phyloP scores from a whole-genome alignment of 139 green algal species.

The Microglena sp. region DNA sequence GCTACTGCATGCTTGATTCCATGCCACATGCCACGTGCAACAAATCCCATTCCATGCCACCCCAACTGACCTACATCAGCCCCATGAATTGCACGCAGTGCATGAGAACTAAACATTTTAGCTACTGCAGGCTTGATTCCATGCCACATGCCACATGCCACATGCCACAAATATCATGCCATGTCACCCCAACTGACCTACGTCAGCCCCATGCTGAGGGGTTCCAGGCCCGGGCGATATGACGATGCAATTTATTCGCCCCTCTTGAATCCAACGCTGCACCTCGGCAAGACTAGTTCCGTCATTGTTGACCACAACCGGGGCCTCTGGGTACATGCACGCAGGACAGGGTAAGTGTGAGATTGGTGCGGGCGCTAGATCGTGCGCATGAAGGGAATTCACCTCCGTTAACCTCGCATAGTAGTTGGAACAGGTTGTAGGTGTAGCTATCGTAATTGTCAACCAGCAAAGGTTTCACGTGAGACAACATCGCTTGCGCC shows the following conservation, averaged over 20 bases:
- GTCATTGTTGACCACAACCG: constrained; percentile 79
- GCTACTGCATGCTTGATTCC: too few relatives aligned
- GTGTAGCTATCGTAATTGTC: constrained; percentile 99
- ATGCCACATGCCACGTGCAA: too few relatives aligned
- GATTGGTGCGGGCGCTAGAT: background rate
- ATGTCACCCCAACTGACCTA: constrained; percentile 38
- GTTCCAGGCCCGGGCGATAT: constrained; percentile 92
- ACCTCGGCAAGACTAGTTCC: constrained; percentile 28
- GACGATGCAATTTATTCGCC: constrained; percentile 73
- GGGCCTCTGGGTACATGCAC: constrained; percentile 34
- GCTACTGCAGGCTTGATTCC: too few relatives aligned
- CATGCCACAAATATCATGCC: background rate
- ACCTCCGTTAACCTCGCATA: constrained; percentile 75
- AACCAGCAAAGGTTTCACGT: constrained; percentile 83
- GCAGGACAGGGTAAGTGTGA: background rate
- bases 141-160: background rate
- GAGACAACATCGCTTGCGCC: too few relatives aligned
- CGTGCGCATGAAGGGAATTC: too few relatives aligned
- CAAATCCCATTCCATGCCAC: too few relatives aligned
- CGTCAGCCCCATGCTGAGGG: constrained; percentile 52
- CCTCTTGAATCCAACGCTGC: constrained; percentile 23
- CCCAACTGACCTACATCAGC: too few relatives aligned
- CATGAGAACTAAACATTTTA: too few relatives aligned
- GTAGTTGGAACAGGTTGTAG: constrained; percentile 92
- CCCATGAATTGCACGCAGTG: too few relatives aligned